Conservation (phyloP, 2,329 filamentous ascomycete species). For the Aspergillus ochraceus region DNA sequence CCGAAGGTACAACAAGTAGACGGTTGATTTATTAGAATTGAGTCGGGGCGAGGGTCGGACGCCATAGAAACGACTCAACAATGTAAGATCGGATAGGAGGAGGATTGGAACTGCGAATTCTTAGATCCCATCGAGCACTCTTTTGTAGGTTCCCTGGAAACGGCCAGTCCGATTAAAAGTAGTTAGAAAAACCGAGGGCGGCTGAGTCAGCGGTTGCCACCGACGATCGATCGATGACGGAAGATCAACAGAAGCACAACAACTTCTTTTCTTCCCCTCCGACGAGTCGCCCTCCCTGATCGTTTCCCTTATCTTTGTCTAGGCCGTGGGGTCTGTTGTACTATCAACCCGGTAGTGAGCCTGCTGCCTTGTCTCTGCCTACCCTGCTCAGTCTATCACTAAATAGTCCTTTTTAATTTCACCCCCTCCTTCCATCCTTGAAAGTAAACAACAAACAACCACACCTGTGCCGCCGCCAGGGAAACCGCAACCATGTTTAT, state of each 20-base stretch:
- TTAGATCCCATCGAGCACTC: too few species aligned
- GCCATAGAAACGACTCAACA: too few species aligned
- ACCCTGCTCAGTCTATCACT: background rate
- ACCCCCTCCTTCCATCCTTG: slow-evolving; percentile 5
- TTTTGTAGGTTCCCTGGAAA: too few species aligned
- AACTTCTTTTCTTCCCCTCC: slow-evolving; percentile 15
- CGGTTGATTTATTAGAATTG: too few species aligned
- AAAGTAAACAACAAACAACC: slow-evolving; percentile 20
- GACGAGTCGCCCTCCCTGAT: background rate
- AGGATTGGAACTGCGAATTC: too few species aligned
- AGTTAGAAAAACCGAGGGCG: background rate
- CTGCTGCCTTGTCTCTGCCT: background rate
- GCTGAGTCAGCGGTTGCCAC: slow-evolving; percentile 21
- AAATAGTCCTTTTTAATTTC: slow-evolving; percentile 5
- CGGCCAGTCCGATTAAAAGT: too few species aligned
- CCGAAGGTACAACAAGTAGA: too few species aligned
- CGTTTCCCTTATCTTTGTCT: background rate
- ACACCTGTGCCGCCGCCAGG: slow-evolving; percentile 20
- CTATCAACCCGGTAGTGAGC: background rate
- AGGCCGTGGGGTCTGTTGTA: background rate
- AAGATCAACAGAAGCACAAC: slow-evolving; percentile 21
- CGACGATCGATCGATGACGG: slow-evolving; percentile 25
- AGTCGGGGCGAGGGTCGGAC: too few species aligned
- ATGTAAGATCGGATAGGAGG: too few species aligned
- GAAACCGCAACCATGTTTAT: slow-evolving; percentile 52